Conservation (phyloP, 2,329 filamentous ascomycete genomes). For the Fusarium sp. region DNA sequence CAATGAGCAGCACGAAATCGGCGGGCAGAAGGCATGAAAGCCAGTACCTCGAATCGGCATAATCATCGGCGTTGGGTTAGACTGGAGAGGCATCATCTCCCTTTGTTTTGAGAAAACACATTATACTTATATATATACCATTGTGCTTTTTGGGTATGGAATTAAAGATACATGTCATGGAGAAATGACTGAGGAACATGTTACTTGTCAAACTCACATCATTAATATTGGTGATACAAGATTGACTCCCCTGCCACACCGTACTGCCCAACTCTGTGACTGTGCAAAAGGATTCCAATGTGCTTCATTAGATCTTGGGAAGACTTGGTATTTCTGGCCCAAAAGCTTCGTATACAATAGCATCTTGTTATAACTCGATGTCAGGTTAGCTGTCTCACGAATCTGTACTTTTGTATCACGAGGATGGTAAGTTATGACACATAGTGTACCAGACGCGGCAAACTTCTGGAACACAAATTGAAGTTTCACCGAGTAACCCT, state of each 20-base stretch:
- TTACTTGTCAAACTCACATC: not conserved
- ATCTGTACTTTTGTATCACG: not conserved
- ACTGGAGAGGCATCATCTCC: constrained; percentile 33
- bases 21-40: constrained; percentile 8
- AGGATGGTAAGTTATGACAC: not conserved
- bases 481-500: not conserved
- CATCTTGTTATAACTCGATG: not conserved
- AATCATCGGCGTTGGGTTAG: constrained; percentile 46
- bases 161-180: constrained; percentile 10
- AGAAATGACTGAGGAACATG: not conserved
- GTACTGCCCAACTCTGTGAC: not conserved
- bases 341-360: not conserved
- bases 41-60: constrained; percentile 26
- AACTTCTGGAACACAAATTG: not conserved
- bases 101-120: constrained; percentile 23
- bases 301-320: not conserved
- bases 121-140: constrained; percentile 23
- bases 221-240: not conserved
- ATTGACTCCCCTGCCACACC: not conserved
- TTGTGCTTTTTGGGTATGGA: constrained; percentile 2
- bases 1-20: constrained; percentile 26
- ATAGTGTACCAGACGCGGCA: not conserved
- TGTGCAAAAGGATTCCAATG: not conserved
- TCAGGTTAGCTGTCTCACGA: not conserved
- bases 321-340: not conserved